Evolutionary conservation across 148 eudicot species (phyloP).

Genomic region (Vaccinium myrtillus): DNA sequence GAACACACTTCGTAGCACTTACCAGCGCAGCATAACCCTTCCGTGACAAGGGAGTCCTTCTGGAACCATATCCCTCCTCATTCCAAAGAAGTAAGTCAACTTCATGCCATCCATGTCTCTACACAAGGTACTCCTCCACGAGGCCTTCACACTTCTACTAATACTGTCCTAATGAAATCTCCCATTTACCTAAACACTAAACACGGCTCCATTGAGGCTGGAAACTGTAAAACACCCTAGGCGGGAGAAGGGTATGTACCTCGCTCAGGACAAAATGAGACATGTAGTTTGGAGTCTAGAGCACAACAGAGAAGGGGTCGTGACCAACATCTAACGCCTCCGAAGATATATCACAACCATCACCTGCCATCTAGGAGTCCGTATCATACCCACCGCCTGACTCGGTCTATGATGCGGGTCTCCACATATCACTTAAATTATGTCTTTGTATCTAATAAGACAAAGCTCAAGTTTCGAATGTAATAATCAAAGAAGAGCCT

Average conservation of each 20-base stretch:
- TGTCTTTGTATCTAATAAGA: background rate
- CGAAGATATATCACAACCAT: background rate
- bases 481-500: background rate
- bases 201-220: background rate
- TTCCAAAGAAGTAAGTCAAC: background rate
- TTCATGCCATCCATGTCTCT: background rate
- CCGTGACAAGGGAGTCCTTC: background rate
- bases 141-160: background rate
- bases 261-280: background rate
- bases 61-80: constrained; percentile 1
- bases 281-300: background rate
- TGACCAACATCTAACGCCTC: background rate
- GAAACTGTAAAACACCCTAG: background rate
- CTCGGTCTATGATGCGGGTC: background rate
- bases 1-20: background rate
- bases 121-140: background rate
- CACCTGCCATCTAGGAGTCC: background rate
- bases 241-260: background rate
- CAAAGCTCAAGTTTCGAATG: background rate
- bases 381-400: background rate
- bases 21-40: background rate
- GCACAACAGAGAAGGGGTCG: background rate
- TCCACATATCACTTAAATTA: constrained; percentile 1
- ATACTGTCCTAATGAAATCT: background rate
- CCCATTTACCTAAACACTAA: background rate